Percentiles rank a stretch among this genome's conserved stretches.
These are phyloP conservation scores for Teunomyces cretensis DNA, from an alignment of 805 yeast species.

Conservation along the genomic window DNA sequence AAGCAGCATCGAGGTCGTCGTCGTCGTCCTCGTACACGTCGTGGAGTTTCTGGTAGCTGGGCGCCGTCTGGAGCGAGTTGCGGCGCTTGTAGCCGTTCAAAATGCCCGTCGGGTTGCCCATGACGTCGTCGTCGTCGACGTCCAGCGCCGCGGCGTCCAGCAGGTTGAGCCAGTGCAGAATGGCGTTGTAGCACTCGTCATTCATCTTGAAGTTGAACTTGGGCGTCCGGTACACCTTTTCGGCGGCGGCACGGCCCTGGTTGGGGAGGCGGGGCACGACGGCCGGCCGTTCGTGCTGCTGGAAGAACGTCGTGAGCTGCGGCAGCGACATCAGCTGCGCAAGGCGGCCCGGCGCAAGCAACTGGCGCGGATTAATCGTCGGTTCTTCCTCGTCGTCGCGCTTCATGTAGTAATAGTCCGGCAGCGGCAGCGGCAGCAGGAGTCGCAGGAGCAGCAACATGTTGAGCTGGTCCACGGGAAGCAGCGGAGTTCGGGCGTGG, in stretches of 20 bases:
- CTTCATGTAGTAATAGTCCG: background rate
- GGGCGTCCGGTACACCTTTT: constrained; percentile 6
- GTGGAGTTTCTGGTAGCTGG: background rate
- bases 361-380: constrained; percentile 15
- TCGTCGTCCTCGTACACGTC: constrained; percentile 3
- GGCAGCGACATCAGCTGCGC: constrained; percentile 5
- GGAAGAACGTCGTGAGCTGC: constrained; percentile 2
- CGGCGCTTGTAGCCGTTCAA: constrained; percentile 14
- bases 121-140: constrained; percentile 13
- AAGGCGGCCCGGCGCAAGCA: constrained; percentile 8
- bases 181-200: constrained; percentile 41
- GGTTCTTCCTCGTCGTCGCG: constrained; percentile 8
- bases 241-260: constrained; percentile 1
- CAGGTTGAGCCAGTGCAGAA: constrained; percentile 32
- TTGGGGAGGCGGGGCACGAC: background rate
- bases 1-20: background rate
- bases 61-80: constrained; percentile 4
- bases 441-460: constrained; percentile 8
- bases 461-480: constrained; percentile 13
- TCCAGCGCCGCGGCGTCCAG: constrained; percentile 5
- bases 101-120: constrained; percentile 28
- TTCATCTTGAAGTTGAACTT: constrained; percentile 26
- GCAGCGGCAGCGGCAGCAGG: constrained; percentile 9
- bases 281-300: background rate
- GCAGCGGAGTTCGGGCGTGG: constrained; percentile 6